Evolutionary conservation across 768 basidiomycete genomes (phyloP), one percentile per base, ranked within the genome.

Genomic region (Suillus spraguei): DNA sequence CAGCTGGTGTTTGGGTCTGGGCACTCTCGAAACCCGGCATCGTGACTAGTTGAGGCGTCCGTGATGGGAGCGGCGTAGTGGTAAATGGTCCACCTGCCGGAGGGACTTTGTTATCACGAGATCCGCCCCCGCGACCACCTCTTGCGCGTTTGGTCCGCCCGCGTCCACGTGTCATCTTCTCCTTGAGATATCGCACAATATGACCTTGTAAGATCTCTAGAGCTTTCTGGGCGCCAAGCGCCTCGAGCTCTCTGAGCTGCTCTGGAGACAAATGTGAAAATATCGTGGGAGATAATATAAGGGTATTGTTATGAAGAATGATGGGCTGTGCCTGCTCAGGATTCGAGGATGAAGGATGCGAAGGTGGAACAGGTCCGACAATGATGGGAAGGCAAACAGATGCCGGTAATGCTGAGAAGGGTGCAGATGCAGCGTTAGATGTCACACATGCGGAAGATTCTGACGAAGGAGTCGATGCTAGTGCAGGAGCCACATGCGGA

Each of bases 111-210:
- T 24, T 61, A 32, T 60, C 59, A 22, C 56, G 39, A 58, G 49
- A 20, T 38, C 54, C 38, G 14, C 56, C 55, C 20, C 65, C 33
- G 33, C 54, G 49, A 16, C 63, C 56, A 22, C 63, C 69, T 16
- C 65, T 62, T 17, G 64, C 62, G 17, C 59, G 62, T 20, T 70
- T 66, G 24, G 70, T 67, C 17, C 72, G 66, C 41, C 68, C 72
- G 20, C 69, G 63, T 22, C 66, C 65, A 44, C 68, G 64, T 68
- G 69, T 74, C 67, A 87, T 84, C 66, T 80, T 81, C 73, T 94
- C 91, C 76, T 95, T 96, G 71, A 95, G 77, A 64, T 88, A 91
- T 60, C 90, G 85, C 49, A 94, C 91, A 73, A 96, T 92, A 69
- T 95, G 91, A 3, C 85, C 87, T 65, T 94, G 94, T 62, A 97